Conservation (phyloP, 805 yeast genomes). For the Sungouiella thailandica region DNA sequence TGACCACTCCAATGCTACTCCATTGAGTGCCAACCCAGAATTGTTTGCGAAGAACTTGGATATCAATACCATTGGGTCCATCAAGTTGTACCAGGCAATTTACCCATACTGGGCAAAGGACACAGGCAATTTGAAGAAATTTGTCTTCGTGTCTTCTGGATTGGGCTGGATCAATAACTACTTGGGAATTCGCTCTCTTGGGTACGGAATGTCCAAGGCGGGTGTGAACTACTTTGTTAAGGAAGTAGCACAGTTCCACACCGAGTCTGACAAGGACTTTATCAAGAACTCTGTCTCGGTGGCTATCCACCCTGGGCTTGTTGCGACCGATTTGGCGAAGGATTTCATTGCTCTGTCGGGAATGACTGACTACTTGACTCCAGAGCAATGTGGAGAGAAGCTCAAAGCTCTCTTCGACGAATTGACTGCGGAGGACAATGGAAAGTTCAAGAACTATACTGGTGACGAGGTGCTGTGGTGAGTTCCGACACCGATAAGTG, state of each 20-base stretch:
- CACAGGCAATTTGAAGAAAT: constrained; percentile 12
- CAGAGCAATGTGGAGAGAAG: constrained; percentile 19
- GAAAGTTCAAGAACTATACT: constrained; percentile 13
- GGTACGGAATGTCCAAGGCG: constrained; percentile 35
- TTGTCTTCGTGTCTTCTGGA: constrained; percentile 21
- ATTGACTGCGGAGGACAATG: constrained; percentile 18
- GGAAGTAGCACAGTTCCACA: constrained; percentile 3
- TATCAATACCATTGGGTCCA: constrained; percentile 28
- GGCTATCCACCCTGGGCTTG: constrained; percentile 36
- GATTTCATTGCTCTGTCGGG: not conserved
- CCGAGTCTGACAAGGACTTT: not conserved
- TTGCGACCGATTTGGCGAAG: constrained; percentile 25
- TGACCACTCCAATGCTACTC: too few species aligned
- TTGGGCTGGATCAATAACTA: constrained; percentile 15
- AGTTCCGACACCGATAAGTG: too few species aligned
- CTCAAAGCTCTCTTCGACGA: constrained; percentile 13
- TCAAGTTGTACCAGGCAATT: constrained; percentile 20
- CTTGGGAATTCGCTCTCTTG: constrained; percentile 6
- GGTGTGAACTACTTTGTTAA: constrained; percentile 28
- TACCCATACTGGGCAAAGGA: constrained; percentile 21
- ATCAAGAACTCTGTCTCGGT: constrained; percentile 4
- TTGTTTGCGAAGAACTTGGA: constrained; percentile 14
- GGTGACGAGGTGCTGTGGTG: too few species aligned
- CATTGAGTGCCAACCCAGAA: too few species aligned
- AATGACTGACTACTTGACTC: constrained; percentile 6